phyloP scores from a whole-genome alignment of 176 grass and related monocot genomes.

The Oryza rufipogon region DNA sequence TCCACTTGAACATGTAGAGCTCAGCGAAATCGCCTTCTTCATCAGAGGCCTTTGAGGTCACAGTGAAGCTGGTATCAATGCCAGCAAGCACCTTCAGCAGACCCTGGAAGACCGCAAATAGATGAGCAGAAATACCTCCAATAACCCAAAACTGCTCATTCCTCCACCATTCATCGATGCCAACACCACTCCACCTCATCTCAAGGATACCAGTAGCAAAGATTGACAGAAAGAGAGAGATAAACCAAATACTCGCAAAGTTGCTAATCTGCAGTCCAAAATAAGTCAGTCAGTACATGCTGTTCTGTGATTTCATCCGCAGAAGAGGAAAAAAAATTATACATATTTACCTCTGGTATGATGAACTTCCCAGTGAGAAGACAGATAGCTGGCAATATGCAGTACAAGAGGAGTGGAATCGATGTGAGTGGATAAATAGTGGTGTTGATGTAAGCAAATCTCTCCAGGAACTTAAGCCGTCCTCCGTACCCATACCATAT shows the following conservation, averaged over 20 bases:
- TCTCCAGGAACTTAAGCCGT: conserved; percentile 80
- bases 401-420: conserved; percentile 78
- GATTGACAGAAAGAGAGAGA: conserved; percentile 81
- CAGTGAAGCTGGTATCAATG: conserved; percentile 83
- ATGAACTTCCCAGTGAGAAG: conserved; percentile 92
- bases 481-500: conserved; percentile 92
- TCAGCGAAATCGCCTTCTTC: conserved; percentile 74
- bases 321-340: neutral
- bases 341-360: conserved; percentile 74
- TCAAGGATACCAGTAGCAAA: conserved; percentile 86
- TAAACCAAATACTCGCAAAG: conserved; percentile 86
- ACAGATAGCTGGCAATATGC: conserved; percentile 80
- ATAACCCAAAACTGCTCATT: conserved; percentile 91
- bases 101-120: conserved; percentile 79
- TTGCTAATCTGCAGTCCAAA: conserved; percentile 78
- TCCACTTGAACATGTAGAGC: conserved; percentile 90
- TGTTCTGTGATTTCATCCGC: neutral
- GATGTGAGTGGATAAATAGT: conserved; percentile 91
- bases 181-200: conserved; percentile 90
- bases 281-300: neutral
- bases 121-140: conserved; percentile 78
- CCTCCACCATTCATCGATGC: conserved; percentile 89
- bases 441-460: conserved; percentile 91
- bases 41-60: conserved; percentile 75
- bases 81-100: conserved; percentile 79